Percentiles rank a stretch among this genome's conserved stretches.
Conservation (phyloP, 768 basidiomycete species). For the Psilocybe cyanescens region DNA sequence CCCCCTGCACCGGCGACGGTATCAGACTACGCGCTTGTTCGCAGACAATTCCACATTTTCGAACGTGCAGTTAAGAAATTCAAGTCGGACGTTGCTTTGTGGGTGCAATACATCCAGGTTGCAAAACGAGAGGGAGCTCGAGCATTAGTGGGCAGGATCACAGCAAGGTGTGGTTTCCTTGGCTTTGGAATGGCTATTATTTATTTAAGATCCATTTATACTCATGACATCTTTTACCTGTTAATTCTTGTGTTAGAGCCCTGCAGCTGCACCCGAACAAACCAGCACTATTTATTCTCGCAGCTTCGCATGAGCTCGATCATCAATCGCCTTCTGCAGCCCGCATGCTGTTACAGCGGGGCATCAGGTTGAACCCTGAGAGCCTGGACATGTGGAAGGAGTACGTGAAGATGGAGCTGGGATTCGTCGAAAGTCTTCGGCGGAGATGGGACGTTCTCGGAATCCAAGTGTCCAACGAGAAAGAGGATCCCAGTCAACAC, state of each 20-base stretch:
- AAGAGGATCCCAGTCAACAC: slow-evolving; percentile 24
- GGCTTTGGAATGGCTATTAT: not conserved
- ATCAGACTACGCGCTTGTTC: slow-evolving; percentile 85
- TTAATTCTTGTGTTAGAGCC: slow-evolving; percentile 52
- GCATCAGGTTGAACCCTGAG: slow-evolving; percentile 76
- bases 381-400: slow-evolving; percentile 85
- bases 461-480: slow-evolving; percentile 40
- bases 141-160: slow-evolving; percentile 79
- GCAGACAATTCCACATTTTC: slow-evolving; percentile 87
- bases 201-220: not conserved
- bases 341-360: slow-evolving; percentile 82
- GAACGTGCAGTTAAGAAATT: slow-evolving; percentile 89
- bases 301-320: slow-evolving; percentile 81
- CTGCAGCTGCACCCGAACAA: slow-evolving; percentile 85
- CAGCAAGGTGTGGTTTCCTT: slow-evolving; percentile 63
- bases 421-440: slow-evolving; percentile 79
- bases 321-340: slow-evolving; percentile 76
- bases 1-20: slow-evolving; percentile 58
- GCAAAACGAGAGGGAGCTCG: slow-evolving; percentile 82
- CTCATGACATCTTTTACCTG: not conserved
- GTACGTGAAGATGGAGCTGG: slow-evolving; percentile 89
- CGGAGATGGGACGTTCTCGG: slow-evolving; percentile 84
- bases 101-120: slow-evolving; percentile 87
- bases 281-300: slow-evolving; percentile 80
- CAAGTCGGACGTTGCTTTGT: slow-evolving; percentile 84